Evolutionary conservation across 2,329 filamentous ascomycete species (phyloP), one percentile per base, ranked within the genome.

Genomic region (Juglanconis oblonga): DNA sequence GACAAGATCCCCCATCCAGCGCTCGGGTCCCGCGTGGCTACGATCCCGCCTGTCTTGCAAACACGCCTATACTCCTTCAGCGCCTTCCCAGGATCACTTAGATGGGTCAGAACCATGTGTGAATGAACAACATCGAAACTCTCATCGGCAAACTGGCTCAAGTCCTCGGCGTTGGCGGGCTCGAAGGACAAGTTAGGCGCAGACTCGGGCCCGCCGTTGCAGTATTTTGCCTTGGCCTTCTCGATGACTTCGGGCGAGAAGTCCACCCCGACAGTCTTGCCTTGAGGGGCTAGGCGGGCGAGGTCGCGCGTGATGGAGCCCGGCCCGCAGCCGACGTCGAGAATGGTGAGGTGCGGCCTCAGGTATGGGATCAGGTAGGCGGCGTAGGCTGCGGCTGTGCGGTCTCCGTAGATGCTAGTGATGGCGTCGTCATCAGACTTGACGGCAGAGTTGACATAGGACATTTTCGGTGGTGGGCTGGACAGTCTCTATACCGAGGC

Each of bases 61-160:
- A 87, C 80, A 0, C 81, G 76, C 11, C 77, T 74, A 80, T 87
- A 83, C 66, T 84, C 81, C 29, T 72, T 70, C 60, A 87, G 68
- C 3, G 81, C 79, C 2, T 70, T 67, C 0, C 82, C 70, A 0
- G 83, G 83, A 61, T 82, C 74, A 29, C 72, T 69, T 4, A 87
- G 71, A 69, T 87, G 85, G 64, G 81, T 77, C 9, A 87, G 73
- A 3, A 87, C 79, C 67, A 87, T 83, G 65, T 85, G 81, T 31
- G 77, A 79, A 65, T 82, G 80, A 6, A 87, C 83, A n/a, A 87
- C 69, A 64, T 88, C 85, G 63, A 87, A 87, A 3, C 73, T 68
- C 33, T 72, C 73, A 58, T 85, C 79, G 2, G 72, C 63, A 49
- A 78, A 71, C 8, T 45, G 48, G 77, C 68, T 64, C 9, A 75